A percentile compares a stretch with the other conserved stretches of the same genome.
These are phyloP conservation scores for Hypoxylon lienhwacheense DNA, from an alignment of 495 filamentous ascomycete genomes.

Conservation along the genomic window DNA sequence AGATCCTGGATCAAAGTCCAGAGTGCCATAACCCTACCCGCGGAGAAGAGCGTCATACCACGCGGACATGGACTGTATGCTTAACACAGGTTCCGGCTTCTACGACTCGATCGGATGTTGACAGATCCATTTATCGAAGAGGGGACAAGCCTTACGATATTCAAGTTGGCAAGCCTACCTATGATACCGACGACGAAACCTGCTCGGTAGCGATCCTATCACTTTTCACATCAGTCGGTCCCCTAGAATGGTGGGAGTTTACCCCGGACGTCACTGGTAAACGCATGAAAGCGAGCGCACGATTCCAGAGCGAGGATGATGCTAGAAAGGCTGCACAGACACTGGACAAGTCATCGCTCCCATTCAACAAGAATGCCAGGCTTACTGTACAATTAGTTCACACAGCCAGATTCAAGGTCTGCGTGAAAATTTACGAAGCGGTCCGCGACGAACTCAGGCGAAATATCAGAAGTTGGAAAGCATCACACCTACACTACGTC, in stretches of 20 bases:
- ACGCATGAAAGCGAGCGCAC: constrained; percentile 39
- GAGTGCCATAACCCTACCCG: background rate
- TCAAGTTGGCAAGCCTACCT: constrained; percentile 32
- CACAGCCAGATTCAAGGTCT: constrained; percentile 44
- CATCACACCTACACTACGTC: constrained; percentile 35
- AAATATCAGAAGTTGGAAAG: constrained; percentile 24
- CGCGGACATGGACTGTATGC: constrained; percentile 27
- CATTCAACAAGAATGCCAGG: constrained; percentile 27
- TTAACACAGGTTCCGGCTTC: constrained; percentile 31
- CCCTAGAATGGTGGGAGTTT: constrained; percentile 41
- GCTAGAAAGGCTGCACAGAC: constrained; percentile 37
- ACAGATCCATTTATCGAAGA: constrained; percentile 11
- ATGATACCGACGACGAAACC: constrained; percentile 12
- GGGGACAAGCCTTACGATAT: background rate
- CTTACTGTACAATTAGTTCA: constrained; percentile 40
- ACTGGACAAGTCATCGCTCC: constrained; percentile 28
- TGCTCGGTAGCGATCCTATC: constrained; percentile 26
- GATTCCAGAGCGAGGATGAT: constrained; percentile 36
- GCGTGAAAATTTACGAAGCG: constrained; percentile 40
- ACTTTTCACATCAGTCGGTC: constrained; percentile 34
- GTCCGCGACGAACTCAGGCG: constrained; percentile 37
- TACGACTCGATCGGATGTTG: constrained; percentile 21
- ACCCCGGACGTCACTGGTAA: constrained; percentile 16
- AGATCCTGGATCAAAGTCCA: background rate
- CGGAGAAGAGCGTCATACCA: background rate